Evolutionary conservation across 345 rosid genomes (phyloP), one percentile per base, ranked within the genome.

Genomic region (Dimocarpus longan): DNA sequence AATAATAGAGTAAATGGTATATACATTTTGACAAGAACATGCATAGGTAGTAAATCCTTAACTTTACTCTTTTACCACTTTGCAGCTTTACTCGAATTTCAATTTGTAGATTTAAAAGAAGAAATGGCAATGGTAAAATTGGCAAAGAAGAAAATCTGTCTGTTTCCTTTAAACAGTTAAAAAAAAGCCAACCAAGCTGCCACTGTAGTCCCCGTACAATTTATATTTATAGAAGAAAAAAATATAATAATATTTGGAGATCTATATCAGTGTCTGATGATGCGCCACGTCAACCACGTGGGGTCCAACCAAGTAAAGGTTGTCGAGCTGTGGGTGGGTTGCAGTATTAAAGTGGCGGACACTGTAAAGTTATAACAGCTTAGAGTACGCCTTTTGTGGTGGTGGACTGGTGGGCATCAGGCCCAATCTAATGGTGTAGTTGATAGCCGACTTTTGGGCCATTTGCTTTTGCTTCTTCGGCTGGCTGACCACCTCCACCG

Each of bases 111-210:
- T 22, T 74, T 62, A 19, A 48, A 21, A 52, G 66, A n/a, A 62
- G 68, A 62, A 48, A 66, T 37, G 46, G 68, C 66, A 78, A 28
- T 57, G 54, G 74, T 39, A 74, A 78, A 62, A 60, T 16, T 52
- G 71, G 72, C 50, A 72, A 68, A 73, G 67, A 46, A 63, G 67
- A 80, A 83, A 76, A 71, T 57, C 46, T 44, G 65, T 44, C 24
- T 62, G 9, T 71, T 83, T 84, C 79, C 86, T 78, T 66, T 56
- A 79, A 79, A 79, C 86, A 81, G 85, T 79, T 69, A 66, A 82
- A 80, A 75, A n/a, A 80, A 19, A 1, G 15, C 57, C 72, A 70
- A 79, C 82, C 73, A 78, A 83, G 80, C 86, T 71, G 82, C 83
- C 82, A 70, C 78, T n/a, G 70, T 21, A 7, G 63, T 46, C 56